phyloP scores from a whole-genome alignment of 495 filamentous ascomycete species.

The Podospora sp. region DNA sequence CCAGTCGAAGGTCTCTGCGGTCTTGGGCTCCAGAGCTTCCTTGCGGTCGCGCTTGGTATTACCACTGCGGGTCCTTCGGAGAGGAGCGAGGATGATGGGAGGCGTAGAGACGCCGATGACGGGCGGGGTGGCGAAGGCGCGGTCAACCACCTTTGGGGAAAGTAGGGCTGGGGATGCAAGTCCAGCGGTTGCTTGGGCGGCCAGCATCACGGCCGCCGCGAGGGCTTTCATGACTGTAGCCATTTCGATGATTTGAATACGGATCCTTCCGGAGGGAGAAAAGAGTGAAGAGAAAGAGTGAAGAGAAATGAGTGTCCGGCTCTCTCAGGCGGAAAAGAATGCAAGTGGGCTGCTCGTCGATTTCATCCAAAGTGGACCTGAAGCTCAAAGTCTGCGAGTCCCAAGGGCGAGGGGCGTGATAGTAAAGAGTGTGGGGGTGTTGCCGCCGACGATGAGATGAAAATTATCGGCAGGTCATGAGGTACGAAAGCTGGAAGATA shows the following conservation, averaged over 20 bases:
- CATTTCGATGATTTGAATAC: neutral
- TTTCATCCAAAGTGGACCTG: neutral
- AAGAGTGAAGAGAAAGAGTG: neutral
- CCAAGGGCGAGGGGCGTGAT: neutral
- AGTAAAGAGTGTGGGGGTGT: neutral
- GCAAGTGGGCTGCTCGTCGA: neutral
- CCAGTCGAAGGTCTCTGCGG: slow-evolving; percentile 24
- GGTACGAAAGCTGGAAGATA: neutral
- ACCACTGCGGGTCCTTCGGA: slow-evolving; percentile 10
- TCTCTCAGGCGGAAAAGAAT: neutral
- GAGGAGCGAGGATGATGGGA: slow-evolving; percentile 17
- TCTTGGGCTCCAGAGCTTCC: slow-evolving; percentile 15
- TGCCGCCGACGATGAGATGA: neutral
- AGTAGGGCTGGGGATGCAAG: neutral
- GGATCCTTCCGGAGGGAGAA: neutral
- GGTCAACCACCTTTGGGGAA: neutral
- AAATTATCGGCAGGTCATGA: neutral
- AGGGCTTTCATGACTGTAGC: neutral
- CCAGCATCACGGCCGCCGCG: neutral
- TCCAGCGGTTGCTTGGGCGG: neutral
- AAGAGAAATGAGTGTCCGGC: neutral
- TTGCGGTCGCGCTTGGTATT: slow-evolving; percentile 22
- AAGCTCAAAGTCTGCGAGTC: neutral
- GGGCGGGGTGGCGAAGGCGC: neutral
- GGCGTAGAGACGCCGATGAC: neutral